Evolutionary conservation across 225 moss, liverwort and hornwort genomes (phyloP).

Genomic region (Marchantia paleacea): DNA sequence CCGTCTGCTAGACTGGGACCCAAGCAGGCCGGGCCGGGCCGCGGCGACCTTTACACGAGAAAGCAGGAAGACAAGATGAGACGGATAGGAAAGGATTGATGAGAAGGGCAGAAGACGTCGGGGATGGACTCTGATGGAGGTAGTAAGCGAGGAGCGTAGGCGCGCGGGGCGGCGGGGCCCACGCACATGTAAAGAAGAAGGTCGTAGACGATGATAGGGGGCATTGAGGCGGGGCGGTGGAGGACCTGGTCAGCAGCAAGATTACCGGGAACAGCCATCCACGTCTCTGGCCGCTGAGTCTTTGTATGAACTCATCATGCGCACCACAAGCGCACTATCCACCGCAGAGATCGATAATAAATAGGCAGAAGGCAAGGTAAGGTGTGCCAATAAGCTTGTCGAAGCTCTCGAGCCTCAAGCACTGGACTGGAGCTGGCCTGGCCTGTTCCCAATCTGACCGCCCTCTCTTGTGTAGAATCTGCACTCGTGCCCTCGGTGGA

Average conservation of each 20-base stretch:
- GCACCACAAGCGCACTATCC: constrained; percentile 14
- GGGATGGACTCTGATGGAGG: not conserved
- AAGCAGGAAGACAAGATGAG: not conserved
- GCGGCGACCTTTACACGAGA: not conserved
- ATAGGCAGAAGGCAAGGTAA: not conserved
- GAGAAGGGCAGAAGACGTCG: not conserved
- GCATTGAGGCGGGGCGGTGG: not conserved
- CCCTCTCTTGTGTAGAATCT: no score
- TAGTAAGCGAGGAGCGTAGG: not conserved
- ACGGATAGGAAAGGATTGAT: not conserved
- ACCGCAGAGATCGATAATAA: not conserved
- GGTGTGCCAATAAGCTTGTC: not conserved
- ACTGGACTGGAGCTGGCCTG: not conserved
- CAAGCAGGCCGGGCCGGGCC: not conserved
- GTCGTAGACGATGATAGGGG: not conserved
- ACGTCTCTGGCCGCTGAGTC: not conserved
- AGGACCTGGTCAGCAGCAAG: not conserved
- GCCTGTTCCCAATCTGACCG: no score
- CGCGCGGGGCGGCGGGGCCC: not conserved
- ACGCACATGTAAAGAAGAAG: not conserved
- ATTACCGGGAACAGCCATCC: not conserved
- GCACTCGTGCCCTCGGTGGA: no score
- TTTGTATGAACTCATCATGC: constrained; percentile 10
- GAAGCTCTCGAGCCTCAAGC: not conserved
- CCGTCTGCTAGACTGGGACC: no score